A percentile compares a stretch with the other conserved stretches of the same genome.
Conservation (phyloP, 805 yeast species). For the Sugiyamaella americana region DNA sequence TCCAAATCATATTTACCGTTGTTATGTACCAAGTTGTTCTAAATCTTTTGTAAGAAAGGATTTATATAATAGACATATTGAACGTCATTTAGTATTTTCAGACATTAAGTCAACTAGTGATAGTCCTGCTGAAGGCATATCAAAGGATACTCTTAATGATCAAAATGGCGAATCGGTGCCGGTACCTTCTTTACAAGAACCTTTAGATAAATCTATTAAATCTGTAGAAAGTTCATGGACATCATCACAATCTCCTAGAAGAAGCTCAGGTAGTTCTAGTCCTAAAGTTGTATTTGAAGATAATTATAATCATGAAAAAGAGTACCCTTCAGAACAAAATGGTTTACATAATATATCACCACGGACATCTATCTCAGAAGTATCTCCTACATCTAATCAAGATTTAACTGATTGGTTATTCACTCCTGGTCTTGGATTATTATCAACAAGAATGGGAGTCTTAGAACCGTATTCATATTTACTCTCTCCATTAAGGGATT, state of each 20-base stretch:
- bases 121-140: no score
- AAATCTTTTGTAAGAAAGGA: slow-evolving; percentile 30
- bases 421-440: slow-evolving; percentile 5
- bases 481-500: slow-evolving; percentile 15
- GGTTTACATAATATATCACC: slow-evolving; percentile 5
- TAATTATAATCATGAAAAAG: not conserved
- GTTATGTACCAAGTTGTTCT: not conserved
- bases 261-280: not conserved
- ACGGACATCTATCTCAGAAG: slow-evolving; percentile 4
- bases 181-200: no score
- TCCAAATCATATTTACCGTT: not conserved
- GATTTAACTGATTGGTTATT: slow-evolving; percentile 15
- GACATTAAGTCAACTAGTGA: no score
- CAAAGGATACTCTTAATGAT: not conserved
- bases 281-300: not conserved
- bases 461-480: not conserved
- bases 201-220: no score
- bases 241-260: not conserved
- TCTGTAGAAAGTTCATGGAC: not conserved
- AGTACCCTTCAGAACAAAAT: no score
- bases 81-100: not conserved
- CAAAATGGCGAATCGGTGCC: not conserved
- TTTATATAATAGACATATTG: slow-evolving; percentile 19
- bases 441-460: not conserved
- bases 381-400: not conserved